phyloP scores from a whole-genome alignment of 768 basidiomycete genomes.

The Collybia mongolica region DNA sequence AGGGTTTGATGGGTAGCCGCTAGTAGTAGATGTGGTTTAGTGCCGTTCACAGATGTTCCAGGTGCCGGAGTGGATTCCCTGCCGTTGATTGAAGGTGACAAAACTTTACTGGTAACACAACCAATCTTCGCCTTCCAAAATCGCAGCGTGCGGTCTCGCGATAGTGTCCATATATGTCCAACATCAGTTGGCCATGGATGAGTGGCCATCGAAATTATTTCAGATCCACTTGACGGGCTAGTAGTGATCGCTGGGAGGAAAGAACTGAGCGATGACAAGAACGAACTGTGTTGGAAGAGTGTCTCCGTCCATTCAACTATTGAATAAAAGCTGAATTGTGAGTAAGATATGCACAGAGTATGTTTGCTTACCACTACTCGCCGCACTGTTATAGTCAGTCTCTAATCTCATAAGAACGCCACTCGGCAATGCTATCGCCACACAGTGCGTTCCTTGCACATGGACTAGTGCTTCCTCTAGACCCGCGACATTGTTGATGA shows the following conservation, averaged over 20 bases:
- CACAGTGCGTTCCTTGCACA: conserved; percentile 63
- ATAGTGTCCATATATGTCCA: conserved; percentile 78
- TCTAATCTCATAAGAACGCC: conserved; percentile 73
- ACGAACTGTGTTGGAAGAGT: conserved; percentile 60
- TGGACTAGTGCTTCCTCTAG: conserved; percentile 50
- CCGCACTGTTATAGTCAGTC: conserved; percentile 54
- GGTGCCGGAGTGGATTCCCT: conserved; percentile 30
- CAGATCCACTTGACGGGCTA: conserved; percentile 43
- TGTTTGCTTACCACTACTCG: conserved; percentile 52
- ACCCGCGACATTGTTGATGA: conserved; percentile 53
- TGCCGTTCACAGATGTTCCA: conserved; percentile 24
- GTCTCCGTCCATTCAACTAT: conserved; percentile 74
- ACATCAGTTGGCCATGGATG: conserved; percentile 77
- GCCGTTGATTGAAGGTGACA: conserved; percentile 35
- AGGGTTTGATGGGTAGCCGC: conserved; percentile 62
- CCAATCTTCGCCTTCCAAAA: conserved; percentile 81
- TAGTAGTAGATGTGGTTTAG: conserved; percentile 46
- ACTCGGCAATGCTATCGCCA: conserved; percentile 59
- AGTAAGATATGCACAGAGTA: conserved; percentile 4
- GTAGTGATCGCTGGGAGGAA: conserved; percentile 57
- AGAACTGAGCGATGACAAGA: conserved; percentile 65
- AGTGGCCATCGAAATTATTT: conserved; percentile 71
- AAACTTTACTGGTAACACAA: conserved; percentile 62
- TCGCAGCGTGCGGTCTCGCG: conserved; percentile 81
- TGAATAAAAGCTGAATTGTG: conserved; percentile 12